Base-by-base conservation (phyloP, 2,329 filamentous ascomycete genomes). In the Monilinia aucupariae region DNA sequence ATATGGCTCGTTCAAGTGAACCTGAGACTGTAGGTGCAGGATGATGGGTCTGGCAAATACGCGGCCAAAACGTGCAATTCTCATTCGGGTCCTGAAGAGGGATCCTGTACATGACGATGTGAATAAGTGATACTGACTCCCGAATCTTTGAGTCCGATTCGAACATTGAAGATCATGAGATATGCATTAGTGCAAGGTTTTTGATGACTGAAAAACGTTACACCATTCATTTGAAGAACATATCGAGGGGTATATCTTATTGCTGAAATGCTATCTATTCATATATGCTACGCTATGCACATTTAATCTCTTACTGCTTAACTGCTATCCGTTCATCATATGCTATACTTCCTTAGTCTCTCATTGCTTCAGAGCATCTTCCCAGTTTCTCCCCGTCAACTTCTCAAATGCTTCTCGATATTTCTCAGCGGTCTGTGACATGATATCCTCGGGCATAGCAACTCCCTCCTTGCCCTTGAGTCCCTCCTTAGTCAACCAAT, bases 401-500 rank as follows among this genome's bases (percentile, higher is more conserved):
- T 79, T 83, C 78, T 87, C 80, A 75, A 85, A 96, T 0, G 88
- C 90, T 74, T 96, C 90, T 68, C 78, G 78, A 73, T 96, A 96
- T 76, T 89, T 90, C 62, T 79, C 82, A 43, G 81, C 81, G 3
- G 91, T 96, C 72, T 85, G 83, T 68, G 78, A 73, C 22, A 86
- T 84, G 62, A 96, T 81, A 59, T 92, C 86, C 4, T 85, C 81
- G 0, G 89, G 87, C 79, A 96, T 87, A 12, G 39, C 59, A 12
- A 94, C 88, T 1, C 84, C 87, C 32, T 87, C 80, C 76, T 89
- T 89, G 1, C 88, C 89, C 78, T 92, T 91, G 63, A 96, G 75
- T 0, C 89, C 89, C 64, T 88, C 80, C 54, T 74, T 77, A 2
- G 86, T 88, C 71, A 97, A 76, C 90, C 91, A 97, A 76, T 97